These are phyloP conservation scores for Rhododendron molle DNA, from an alignment of 148 eudicot genomes.

Conservation along the genomic window DNA sequence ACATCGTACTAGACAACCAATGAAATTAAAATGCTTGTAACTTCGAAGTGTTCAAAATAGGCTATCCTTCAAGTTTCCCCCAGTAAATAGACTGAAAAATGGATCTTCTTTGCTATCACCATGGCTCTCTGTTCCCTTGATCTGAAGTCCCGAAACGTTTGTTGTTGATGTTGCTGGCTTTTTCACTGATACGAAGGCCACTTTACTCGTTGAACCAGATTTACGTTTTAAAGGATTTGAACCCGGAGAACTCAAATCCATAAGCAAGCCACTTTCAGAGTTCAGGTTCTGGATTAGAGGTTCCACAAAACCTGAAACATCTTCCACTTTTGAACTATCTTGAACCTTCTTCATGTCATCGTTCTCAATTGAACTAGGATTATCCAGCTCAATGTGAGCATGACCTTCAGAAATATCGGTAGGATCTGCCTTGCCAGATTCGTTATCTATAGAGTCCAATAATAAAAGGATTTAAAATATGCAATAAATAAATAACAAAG, in stretches of 20 bases:
- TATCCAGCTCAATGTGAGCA: slow-evolving; percentile 9
- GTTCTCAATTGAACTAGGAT: slow-evolving; percentile 8
- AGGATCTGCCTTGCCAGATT: slow-evolving; percentile 23
- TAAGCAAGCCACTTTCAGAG: slow-evolving; percentile 9
- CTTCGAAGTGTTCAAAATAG: slow-evolving; percentile 26
- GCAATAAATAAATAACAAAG: neutral
- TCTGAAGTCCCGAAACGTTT: slow-evolving; percentile 6
- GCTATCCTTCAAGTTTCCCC: slow-evolving; percentile 30
- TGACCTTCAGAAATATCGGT: slow-evolving; percentile 11
- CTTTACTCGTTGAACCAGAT: slow-evolving; percentile 29
- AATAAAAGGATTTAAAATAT: neutral
- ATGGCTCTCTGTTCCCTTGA: slow-evolving; percentile 17
- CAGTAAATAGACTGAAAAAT: slow-evolving; percentile 39
- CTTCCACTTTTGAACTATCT: slow-evolving; percentile 10
- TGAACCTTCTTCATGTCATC: slow-evolving; percentile 19
- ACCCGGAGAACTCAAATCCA: slow-evolving; percentile 16
- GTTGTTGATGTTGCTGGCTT: slow-evolving; percentile 29
- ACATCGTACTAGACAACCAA: neutral
- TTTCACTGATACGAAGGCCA: slow-evolving; percentile 65
- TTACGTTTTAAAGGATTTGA: slow-evolving; percentile 16
- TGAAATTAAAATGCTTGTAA: neutral
- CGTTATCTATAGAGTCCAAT: slow-evolving; percentile 29
- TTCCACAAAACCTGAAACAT: slow-evolving; percentile 13
- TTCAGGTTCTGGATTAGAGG: slow-evolving; percentile 19
- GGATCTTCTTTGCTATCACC: slow-evolving; percentile 33